Base-by-base conservation (phyloP, 495 filamentous ascomycete species). In the Apiosordaria backusii region DNA sequence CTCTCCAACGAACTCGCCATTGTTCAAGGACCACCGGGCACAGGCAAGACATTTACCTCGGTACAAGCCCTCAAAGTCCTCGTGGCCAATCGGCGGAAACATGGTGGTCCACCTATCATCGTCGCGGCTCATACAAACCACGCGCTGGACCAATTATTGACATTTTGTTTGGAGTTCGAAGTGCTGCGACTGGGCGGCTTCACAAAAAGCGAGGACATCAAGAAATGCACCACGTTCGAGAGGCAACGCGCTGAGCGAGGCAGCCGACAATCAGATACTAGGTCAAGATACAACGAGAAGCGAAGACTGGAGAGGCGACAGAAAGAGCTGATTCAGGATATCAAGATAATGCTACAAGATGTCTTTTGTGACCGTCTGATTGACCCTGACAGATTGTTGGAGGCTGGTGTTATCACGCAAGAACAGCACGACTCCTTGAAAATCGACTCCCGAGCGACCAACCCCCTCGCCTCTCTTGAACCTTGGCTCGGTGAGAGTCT, bases 61-160 rank as follows among this genome's bases (percentile, higher is more conserved):
- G 84, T 93, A 0, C 74, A 86, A 50, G 91, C 90, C 1, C 73
- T 97, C 27, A 87, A 85, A 55, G 79, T 89, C 4, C 74, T 96
- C 60, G 77, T 97, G 78, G 78, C 9, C 84, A 90, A 74, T n/a
- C 71, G 69, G 10, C 66, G 65, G 1, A 66, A 29, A 13, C 27
- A 58, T 2, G 61, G 69, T 4, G 68, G 62, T 50, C 76, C 77
- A 10, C 76, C 78, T 2, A 88, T 97, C 40, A 81, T 96, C 23
- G 79, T 96, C 5, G 83, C 92, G 0, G 91, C 91, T 24, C 91
- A 97, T 68, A 97, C 94, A 3, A 99, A 99, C 66, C 93, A 99
- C 76, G 94, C 95, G 0, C 76, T 97, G 0, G 94, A 97, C 69
- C 95, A 97, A 71, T 76, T 97, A 1, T 81, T 99, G 16, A 78